Conservation (phyloP, 2,329 filamentous ascomycete genomes). For the Monilinia aucupariae region DNA sequence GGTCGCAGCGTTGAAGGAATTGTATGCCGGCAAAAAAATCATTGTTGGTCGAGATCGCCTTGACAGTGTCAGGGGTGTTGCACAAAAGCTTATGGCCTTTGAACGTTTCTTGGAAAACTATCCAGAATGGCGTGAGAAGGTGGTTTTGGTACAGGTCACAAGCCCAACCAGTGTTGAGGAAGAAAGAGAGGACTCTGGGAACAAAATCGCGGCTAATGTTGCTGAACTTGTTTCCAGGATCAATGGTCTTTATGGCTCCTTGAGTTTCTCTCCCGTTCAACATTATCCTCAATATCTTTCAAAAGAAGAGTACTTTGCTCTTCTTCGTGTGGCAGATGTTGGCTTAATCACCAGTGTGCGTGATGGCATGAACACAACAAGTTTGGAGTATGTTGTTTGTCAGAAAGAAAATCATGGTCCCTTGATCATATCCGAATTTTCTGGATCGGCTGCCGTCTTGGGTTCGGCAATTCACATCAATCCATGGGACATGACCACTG, state of each 20-base stretch:
- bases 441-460: slow-evolving; percentile 82
- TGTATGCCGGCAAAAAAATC: slow-evolving; percentile 87
- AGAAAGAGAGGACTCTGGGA: slow-evolving; percentile 68
- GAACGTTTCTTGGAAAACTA: slow-evolving; percentile 86
- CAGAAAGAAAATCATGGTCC: slow-evolving; percentile 83
- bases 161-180: slow-evolving; percentile 78
- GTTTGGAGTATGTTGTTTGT: slow-evolving; percentile 88
- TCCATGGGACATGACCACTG: slow-evolving; percentile 83
- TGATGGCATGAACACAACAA: slow-evolving; percentile 97
- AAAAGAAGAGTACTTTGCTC: slow-evolving; percentile 86
- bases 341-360: slow-evolving; percentile 92
- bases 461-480: slow-evolving; percentile 91
- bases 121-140: slow-evolving; percentile 86
- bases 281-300: slow-evolving; percentile 92
- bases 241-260: slow-evolving; percentile 82
- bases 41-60: slow-evolving; percentile 93
- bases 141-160: slow-evolving; percentile 91
- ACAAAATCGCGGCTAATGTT: slow-evolving; percentile 80
- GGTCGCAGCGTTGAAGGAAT: slow-evolving; percentile 62
- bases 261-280: slow-evolving; percentile 85
- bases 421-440: slow-evolving; percentile 93
- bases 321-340: slow-evolving; percentile 85
- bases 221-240: slow-evolving; percentile 87
- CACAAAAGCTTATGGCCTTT: slow-evolving; percentile 94
- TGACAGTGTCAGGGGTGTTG: slow-evolving; percentile 85